Conservation (phyloP, 2,329 filamentous ascomycete genomes). For the Ascochyta fabae region DNA sequence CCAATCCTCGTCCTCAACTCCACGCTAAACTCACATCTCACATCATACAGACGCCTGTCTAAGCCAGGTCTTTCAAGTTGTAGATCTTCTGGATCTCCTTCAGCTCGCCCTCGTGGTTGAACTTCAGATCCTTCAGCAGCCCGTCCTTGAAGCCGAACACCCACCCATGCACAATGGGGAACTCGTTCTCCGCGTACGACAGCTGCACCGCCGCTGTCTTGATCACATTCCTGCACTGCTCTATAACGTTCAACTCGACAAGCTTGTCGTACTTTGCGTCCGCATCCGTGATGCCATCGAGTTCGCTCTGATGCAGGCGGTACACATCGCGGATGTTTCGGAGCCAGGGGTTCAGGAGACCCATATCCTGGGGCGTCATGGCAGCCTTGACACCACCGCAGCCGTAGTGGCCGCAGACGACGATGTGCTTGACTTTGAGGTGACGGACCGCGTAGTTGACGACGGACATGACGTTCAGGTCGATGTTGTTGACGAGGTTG, state of each 20-base stretch:
- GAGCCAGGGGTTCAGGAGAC: conserved; percentile 75
- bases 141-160: conserved; percentile 74
- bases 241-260: conserved; percentile 48
- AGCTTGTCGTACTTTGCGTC: conserved; percentile 42
- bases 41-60: background rate
- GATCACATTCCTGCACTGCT: conserved; percentile 49
- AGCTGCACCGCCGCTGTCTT: conserved; percentile 62
- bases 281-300: conserved; percentile 56
- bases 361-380: conserved; percentile 69
- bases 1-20: conserved; percentile 5
- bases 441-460: conserved; percentile 51
- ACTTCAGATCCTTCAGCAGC: conserved; percentile 68
- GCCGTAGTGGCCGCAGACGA: conserved; percentile 72
- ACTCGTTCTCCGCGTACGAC: conserved; percentile 66
- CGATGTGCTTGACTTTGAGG: conserved; percentile 68
- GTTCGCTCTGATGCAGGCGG: conserved; percentile 72
- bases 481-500: conserved; percentile 49
- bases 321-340: conserved; percentile 78
- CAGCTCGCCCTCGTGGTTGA: conserved; percentile 66
- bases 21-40: conserved; percentile 5
- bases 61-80: conserved; percentile 49
- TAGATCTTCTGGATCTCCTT: conserved; percentile 69
- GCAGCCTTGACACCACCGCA: conserved; percentile 73
- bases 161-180: conserved; percentile 75
- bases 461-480: conserved; percentile 51